Conservation (phyloP, 441 rosid genomes). For the Dalechampia spathulata region DNA sequence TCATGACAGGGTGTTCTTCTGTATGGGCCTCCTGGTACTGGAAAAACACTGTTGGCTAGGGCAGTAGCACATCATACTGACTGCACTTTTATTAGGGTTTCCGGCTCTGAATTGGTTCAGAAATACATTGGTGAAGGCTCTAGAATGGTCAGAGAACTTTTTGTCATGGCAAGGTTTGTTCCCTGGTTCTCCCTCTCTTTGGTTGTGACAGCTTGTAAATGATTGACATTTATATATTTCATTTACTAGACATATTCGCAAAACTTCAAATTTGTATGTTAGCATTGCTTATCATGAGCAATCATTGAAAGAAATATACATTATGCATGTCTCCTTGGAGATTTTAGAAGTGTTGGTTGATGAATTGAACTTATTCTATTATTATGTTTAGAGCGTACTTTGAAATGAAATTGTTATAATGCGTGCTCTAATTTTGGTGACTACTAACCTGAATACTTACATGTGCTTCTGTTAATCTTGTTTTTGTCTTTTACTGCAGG, state of each 20-base stretch:
- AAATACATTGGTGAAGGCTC: conserved; percentile 98
- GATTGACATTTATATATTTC: neutral
- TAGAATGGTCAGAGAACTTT: conserved; percentile 96
- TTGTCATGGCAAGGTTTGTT: conserved; percentile 94
- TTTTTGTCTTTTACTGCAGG: conserved; percentile 25
- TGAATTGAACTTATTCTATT: neutral
- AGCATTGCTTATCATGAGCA: neutral
- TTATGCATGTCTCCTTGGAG: neutral
- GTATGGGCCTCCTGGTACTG: conserved; percentile 99
- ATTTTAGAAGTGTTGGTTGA: neutral
- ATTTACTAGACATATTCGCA: neutral
- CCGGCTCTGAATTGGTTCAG: conserved; percentile 93
- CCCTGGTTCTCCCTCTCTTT: neutral
- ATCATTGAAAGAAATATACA: too few species aligned
- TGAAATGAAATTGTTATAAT: neutral
- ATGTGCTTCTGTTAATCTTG: neutral
- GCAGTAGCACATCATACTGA: conserved; percentile 98
- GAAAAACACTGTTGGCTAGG: conserved; percentile 89
- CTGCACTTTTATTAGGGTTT: conserved; percentile 97
- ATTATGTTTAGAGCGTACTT: neutral
- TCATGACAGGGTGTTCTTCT: conserved; percentile 69
- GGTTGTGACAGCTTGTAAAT: neutral
- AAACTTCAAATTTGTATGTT: too few species aligned
- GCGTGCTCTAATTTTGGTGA: neutral
- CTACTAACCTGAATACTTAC: neutral